phyloP scores from a whole-genome alignment of 1,139 yeast species.

The Blastobotrys proliferans region DNA sequence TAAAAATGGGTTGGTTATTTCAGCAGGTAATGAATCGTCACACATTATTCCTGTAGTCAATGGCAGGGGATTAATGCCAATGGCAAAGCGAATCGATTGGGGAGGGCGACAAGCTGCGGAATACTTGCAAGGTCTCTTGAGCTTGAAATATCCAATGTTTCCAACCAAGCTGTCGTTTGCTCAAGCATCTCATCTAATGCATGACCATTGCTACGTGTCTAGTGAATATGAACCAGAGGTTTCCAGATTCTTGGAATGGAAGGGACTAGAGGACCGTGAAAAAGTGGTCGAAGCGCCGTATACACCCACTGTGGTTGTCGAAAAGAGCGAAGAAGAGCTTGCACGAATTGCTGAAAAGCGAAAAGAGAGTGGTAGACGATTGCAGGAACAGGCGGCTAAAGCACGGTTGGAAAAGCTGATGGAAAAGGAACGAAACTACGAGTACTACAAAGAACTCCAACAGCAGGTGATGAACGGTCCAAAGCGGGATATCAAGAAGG shows the following conservation, averaged over 20 bases:
- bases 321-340: slow-evolving; percentile 80
- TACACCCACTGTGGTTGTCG: slow-evolving; percentile 56
- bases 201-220: slow-evolving; percentile 77
- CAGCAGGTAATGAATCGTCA: slow-evolving; percentile 80
- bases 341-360: slow-evolving; percentile 74
- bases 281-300: slow-evolving; percentile 81
- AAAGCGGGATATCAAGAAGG: slow-evolving; percentile 44
- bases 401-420: slow-evolving; percentile 73
- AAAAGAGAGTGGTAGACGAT: slow-evolving; percentile 77
- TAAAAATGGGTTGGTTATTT: slow-evolving; percentile 62
- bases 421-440: slow-evolving; percentile 77
- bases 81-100: slow-evolving; percentile 82
- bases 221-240: slow-evolving; percentile 64
- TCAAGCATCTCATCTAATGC: slow-evolving; percentile 65
- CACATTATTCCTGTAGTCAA: slow-evolving; percentile 74
- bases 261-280: slow-evolving; percentile 57
- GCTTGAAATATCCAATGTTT: slow-evolving; percentile 86
- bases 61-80: slow-evolving; percentile 61
- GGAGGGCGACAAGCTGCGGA: slow-evolving; percentile 78
- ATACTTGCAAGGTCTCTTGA: slow-evolving; percentile 58
- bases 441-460: slow-evolving; percentile 59
- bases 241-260: slow-evolving; percentile 49
- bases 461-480: slow-evolving; percentile 47
- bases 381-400: slow-evolving; percentile 91
- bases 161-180: slow-evolving; percentile 64